A percentile compares a stretch with the other conserved stretches of the same genome.
These are phyloP conservation scores for Didymella glomerata DNA, from an alignment of 2,329 filamentous ascomycete genomes.

Conservation along the genomic window DNA sequence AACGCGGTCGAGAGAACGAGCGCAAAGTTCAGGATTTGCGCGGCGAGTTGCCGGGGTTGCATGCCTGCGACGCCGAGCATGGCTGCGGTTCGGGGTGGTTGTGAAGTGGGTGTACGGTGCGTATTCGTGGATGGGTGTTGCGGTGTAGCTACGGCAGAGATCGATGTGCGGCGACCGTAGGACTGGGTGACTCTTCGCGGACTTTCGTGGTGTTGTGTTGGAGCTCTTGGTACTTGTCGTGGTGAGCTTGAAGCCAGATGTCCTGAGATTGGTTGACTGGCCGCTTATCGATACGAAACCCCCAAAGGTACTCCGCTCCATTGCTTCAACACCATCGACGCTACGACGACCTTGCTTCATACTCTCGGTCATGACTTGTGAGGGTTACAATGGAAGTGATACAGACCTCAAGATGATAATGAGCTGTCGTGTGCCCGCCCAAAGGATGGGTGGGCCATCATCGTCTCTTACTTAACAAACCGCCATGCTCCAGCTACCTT, in stretches of 20 bases:
- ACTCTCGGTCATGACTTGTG: no score
- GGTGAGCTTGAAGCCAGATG: constrained; percentile 44
- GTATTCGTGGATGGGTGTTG: neutral
- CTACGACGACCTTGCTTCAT: no score
- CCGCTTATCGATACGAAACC: constrained; percentile 31
- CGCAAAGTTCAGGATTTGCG: constrained; percentile 88
- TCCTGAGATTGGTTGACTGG: constrained; percentile 35
- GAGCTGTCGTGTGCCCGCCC: neutral
- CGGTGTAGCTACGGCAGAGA: no score
- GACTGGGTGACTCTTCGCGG: neutral
- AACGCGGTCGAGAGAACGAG: constrained; percentile 90
- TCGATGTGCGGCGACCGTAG: no score
- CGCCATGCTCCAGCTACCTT: constrained; percentile 3
- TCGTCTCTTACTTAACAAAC: neutral
- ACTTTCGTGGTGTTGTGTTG: constrained; percentile 20
- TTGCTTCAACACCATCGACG: neutral
- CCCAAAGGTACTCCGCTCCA: constrained; percentile 18
- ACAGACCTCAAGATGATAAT: neutral
- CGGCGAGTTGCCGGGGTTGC: constrained; percentile 81
- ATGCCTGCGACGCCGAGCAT: constrained; percentile 62
- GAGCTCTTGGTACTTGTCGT: constrained; percentile 17
- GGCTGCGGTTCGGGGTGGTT: constrained; percentile 25
- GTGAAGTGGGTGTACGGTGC: neutral
- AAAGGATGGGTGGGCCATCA: neutral
- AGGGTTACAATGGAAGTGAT: neutral